phyloP scores from a whole-genome alignment of 2,329 filamentous ascomycete genomes.

The Botrytis squamosa region DNA sequence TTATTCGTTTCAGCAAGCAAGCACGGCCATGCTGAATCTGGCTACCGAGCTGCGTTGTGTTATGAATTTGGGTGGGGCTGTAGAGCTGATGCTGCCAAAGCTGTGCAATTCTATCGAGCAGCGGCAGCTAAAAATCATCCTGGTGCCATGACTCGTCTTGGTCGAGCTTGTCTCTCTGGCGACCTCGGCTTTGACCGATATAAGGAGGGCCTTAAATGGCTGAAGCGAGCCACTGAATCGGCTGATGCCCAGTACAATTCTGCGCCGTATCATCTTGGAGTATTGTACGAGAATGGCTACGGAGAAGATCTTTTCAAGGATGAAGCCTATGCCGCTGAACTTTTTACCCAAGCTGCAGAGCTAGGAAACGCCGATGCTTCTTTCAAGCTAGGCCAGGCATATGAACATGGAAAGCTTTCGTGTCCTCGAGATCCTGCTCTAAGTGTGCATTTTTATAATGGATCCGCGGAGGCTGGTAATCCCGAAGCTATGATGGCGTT shows the following conservation, averaged over 20 bases:
- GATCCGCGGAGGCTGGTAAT: conserved; percentile 81
- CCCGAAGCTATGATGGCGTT: conserved; percentile 94
- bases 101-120: conserved; percentile 87
- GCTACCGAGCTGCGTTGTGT: conserved; percentile 87
- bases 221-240: conserved; percentile 87
- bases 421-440: conserved; percentile 90
- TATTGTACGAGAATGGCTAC: conserved; percentile 88
- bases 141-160: conserved; percentile 88
- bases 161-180: conserved; percentile 83
- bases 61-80: conserved; percentile 99
- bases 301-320: conserved; percentile 94
- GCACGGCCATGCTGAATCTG: conserved; percentile 94
- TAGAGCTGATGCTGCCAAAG: conserved; percentile 84
- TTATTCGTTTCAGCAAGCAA: conserved; percentile 93
- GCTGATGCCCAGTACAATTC: conserved; percentile 90
- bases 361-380: conserved; percentile 84
- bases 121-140: conserved; percentile 93
- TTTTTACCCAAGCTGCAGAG: conserved; percentile 93
- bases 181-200: conserved; percentile 86
- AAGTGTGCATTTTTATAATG: conserved; percentile 96
- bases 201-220: conserved; percentile 90
- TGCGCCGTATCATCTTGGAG: conserved; percentile 85
- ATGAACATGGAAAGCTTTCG: conserved; percentile 84
- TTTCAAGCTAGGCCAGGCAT: conserved; percentile 89
- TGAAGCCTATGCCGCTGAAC: conserved; percentile 82